Evolutionary conservation across 2,329 filamentous ascomycete species (phyloP), one percentile per base, ranked within the genome.

Genomic region (Trichoderma hamatum): DNA sequence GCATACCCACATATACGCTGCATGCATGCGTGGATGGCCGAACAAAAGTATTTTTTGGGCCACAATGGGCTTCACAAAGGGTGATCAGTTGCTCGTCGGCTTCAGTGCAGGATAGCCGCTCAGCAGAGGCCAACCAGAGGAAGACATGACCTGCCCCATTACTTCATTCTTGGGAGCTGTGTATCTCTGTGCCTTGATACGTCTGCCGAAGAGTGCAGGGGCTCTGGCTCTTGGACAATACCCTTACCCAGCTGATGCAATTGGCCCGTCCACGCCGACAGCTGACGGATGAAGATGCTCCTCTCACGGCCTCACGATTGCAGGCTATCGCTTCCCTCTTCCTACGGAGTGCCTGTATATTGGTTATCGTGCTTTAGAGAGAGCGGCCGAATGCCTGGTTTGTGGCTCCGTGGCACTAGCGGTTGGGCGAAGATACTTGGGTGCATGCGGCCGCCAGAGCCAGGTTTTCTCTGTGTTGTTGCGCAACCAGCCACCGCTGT

Each of bases 231-330:
- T 24, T 56, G 26, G 13, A 6, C 62, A 52, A 51, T 70, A 56
- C 56, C 68, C 68, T 70, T 70, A 62, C 58, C 67, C 51, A 67
- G 39, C 54, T 24, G 54, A 59, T 67, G 54, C 55, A 55, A 67
- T 66, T 60, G 68, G 62, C 58, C 51, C 58, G 28, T 51, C 30
- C 58, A 46, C 24, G 34, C 39, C 43, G 58, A 14, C 39, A 32
- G 32, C 52, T 64, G 46, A 46, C 39, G 14, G 51, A 16, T 36
- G 60, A 36, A 10, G 54, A 32, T 28, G 26, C 16, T 30, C 26
- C 56, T 61, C 46, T 68, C 24, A 10, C 24, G 14, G 13, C 30
- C 30, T n/a, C 51, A 19, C 21, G 13, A 54, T 21, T 14, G 3
- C 51, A 54, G 24, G 51, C 14, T 14, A 26, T 54, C 14, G 26